Conservation (phyloP, 768 basidiomycete genomes). For the Holtermanniella nyarrowii region DNA sequence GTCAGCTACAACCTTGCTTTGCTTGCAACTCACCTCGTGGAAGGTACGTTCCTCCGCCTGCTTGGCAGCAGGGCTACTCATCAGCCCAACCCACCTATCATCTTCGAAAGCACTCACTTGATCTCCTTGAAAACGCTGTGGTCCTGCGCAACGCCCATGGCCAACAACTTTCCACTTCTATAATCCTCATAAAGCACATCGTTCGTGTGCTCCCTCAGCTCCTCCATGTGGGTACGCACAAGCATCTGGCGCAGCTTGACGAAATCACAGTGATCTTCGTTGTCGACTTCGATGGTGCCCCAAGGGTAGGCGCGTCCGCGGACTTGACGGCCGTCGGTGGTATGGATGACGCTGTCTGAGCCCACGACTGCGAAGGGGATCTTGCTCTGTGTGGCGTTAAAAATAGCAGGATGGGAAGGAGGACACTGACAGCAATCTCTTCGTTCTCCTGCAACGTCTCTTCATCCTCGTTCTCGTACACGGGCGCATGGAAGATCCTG, state of each 20-base stretch:
- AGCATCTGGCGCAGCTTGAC: slow-evolving; percentile 99
- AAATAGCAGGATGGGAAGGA: neutral
- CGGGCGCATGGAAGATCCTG: slow-evolving; percentile 94
- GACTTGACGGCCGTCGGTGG: slow-evolving; percentile 80
- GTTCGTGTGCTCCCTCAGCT: slow-evolving; percentile 93
- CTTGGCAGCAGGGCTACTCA: slow-evolving; percentile 76
- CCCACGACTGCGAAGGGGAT: slow-evolving; percentile 98
- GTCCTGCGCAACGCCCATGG: slow-evolving; percentile 97
- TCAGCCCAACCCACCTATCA: neutral
- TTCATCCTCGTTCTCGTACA: slow-evolving; percentile 96
- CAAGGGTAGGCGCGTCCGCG: slow-evolving; percentile 95
- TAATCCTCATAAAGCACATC: slow-evolving; percentile 96
- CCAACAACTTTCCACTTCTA: slow-evolving; percentile 87
- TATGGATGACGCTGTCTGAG: slow-evolving; percentile 69
- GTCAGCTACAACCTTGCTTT: neutral
- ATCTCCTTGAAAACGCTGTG: slow-evolving; percentile 97
- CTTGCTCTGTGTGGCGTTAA: slow-evolving; percentile 53
- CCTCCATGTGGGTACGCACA: slow-evolving; percentile 98
- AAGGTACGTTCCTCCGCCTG: slow-evolving; percentile 90
- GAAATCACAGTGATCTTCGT: slow-evolving; percentile 98
- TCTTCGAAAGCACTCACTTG: slow-evolving; percentile 58
- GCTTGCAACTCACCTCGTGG: slow-evolving; percentile 54
- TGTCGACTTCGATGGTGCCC: slow-evolving; percentile 99
- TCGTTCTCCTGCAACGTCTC: slow-evolving; percentile 95
- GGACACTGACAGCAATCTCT: slow-evolving; percentile 55